phyloP scores from a whole-genome alignment of 176 grass and related monocot species.

The Elaeis guineensis region DNA sequence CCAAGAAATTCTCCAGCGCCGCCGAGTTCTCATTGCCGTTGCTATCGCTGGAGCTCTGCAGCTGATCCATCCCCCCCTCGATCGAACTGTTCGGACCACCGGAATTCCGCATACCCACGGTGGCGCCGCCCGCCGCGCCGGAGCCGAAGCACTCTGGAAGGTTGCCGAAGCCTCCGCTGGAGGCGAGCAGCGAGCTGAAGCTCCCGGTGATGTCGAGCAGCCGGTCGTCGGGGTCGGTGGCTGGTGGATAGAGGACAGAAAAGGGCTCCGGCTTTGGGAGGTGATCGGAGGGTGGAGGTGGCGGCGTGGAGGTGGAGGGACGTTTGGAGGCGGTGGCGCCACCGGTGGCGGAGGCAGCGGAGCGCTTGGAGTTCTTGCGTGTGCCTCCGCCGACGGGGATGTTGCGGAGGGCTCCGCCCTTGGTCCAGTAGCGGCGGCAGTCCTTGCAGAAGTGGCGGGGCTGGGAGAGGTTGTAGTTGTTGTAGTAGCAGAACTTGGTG shows the following conservation, averaged over 20 bases:
- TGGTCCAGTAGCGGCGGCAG: conserved; percentile 43
- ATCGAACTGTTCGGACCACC: background rate
- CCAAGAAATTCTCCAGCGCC: too few relatives aligned
- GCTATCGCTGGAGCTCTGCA: too few relatives aligned
- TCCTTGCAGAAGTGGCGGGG: conserved; percentile 43
- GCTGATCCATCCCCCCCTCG: too few relatives aligned
- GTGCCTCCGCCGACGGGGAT: conserved; percentile 35
- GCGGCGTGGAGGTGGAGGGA: too few relatives aligned
- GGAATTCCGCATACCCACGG: background rate
- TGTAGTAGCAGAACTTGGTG: conserved; percentile 48
- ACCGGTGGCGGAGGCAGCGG: too few relatives aligned
- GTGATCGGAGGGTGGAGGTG: too few relatives aligned
- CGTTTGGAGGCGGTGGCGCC: too few relatives aligned
- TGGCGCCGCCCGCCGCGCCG: background rate
- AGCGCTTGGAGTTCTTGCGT: too few relatives aligned
- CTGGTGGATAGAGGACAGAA: too few relatives aligned
- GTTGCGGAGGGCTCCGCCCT: conserved; percentile 39
- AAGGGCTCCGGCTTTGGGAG: too few relatives aligned
- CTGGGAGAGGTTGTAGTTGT: conserved; percentile 50
- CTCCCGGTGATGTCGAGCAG: background rate
- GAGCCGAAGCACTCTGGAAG: background rate
- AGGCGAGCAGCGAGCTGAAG: background rate
- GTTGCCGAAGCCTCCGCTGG: background rate
- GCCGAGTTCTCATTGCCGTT: too few relatives aligned
- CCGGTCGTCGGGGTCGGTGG: background rate